Evolutionary conservation across 352 stramenopile genomes (phyloP), one percentile per base, ranked within the genome.

Genomic region (Nannochloropsis limnetica): DNA sequence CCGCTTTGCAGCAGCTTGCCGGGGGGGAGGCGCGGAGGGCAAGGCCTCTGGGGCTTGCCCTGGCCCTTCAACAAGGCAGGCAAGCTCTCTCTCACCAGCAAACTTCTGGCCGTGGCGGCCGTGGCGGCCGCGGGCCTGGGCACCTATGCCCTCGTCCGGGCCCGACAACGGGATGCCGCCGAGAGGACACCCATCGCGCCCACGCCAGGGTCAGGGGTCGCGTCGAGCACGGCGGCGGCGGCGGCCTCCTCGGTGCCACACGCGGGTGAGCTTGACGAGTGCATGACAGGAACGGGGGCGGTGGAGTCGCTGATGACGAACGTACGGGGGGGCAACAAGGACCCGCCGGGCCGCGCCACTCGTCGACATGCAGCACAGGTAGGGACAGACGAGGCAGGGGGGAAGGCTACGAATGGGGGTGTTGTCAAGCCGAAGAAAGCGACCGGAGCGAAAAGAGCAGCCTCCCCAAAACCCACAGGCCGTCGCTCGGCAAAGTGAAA

Each of bases 1-100:
- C 22, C 81, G 27, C 61, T 74, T 22, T 25, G 61, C 11, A 22
- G 3, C 25, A 74, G 9, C 61, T 31, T 68, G 68, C 84, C 25
- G 8, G 8, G 4, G 8, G 37, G 37, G 17, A 14, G 37, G 37
- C 37, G 37, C 1, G 4, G 37, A 14, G 8, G 37, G 37, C 37
- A 14, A 14, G 37, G 8, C 8, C 37, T 49, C 17, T 49, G 37
- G 37, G 37, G 37, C 37, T 49, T 49, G 37, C 8, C 1, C 2
- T 49, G 37, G 37, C 37, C 37, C 37, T 49, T 49, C 17, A 14
- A 14, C 37, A 49, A 49, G 37, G 8, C 11, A 49, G 4, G 37
- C 37, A 14, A 6, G 1, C 37, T 49, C 17, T 49, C 4, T 49
- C 0, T 49, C 17, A 49, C 1, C 37, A 17, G 37, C 1, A 49